A percentile compares a stretch with the other conserved stretches of the same genome.
These are phyloP conservation scores for Magnolia officinalis DNA, from an alignment of 164 flowering plant species.

Conservation along the genomic window DNA sequence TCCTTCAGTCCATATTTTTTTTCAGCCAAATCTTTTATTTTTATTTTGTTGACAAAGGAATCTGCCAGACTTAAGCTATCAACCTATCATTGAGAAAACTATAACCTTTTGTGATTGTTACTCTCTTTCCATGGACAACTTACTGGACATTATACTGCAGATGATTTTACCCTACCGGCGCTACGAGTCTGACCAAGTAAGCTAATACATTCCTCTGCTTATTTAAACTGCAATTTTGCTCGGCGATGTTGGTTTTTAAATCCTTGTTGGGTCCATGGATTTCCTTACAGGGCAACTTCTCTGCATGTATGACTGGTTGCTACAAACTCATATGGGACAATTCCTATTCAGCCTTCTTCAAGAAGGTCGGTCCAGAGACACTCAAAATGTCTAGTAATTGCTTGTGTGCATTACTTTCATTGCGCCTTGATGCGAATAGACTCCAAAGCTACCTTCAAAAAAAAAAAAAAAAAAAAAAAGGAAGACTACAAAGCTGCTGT, in stretches of 20 bases:
- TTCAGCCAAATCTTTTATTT: background rate
- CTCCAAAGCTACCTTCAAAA: background rate
- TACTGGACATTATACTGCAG: conserved; percentile 33
- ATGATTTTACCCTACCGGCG: conserved; percentile 86
- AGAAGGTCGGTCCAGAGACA: conserved; percentile 48
- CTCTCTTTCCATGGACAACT: conserved; percentile 7
- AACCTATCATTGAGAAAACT: background rate
- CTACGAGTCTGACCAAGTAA: conserved; percentile 80
- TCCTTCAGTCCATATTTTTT: background rate
- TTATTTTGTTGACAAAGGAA: background rate
- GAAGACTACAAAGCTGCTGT: background rate
- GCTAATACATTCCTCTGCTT: conserved; percentile 18
- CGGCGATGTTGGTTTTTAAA: background rate
- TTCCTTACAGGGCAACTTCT: conserved; percentile 77
- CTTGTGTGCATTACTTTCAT: background rate
- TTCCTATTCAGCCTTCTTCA: conserved; percentile 80
- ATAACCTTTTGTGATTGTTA: background rate
- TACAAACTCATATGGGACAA: conserved; percentile 96
- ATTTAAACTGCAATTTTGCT: background rate
- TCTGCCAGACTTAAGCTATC: background rate
- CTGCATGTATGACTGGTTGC: conserved; percentile 67
- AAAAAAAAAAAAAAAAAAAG: background rate
- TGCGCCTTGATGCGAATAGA: background rate
- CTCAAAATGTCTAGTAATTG: background rate
- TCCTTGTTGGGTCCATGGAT: background rate